Conservation (phyloP, 176 grass and related monocot genomes). For the Saccharum officinarum region DNA sequence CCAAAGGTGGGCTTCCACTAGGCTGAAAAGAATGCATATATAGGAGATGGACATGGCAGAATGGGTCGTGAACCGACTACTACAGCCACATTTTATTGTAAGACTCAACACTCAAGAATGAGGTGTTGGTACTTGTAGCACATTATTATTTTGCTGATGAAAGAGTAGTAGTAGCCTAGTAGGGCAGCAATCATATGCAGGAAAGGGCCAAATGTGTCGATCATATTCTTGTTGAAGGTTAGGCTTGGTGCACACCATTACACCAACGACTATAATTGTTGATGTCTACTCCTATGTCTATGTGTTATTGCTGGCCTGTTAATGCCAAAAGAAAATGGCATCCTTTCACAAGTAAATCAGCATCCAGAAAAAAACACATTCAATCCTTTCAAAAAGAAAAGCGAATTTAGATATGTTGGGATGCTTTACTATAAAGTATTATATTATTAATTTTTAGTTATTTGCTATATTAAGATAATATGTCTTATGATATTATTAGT, state of each 20-base stretch:
- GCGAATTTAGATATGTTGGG: not conserved
- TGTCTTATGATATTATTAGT: not conserved
- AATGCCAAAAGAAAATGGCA: not conserved
- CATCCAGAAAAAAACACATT: not conserved
- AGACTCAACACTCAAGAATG: not conserved
- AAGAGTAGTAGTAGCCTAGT: not conserved
- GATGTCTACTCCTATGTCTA: too few species aligned
- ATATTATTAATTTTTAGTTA: not conserved
- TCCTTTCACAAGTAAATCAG: not conserved
- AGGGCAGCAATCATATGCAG: constrained; percentile 9
- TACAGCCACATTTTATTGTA: not conserved
- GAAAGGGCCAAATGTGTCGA: not conserved
- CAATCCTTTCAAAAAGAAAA: not conserved
- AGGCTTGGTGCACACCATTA: not conserved
- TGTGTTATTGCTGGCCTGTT: not conserved
- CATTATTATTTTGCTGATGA: not conserved
- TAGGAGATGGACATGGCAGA: not conserved
- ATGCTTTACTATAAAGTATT: not conserved
- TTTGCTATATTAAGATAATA: not conserved
- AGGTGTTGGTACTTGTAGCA: not conserved
- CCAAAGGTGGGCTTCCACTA: not conserved
- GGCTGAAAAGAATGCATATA: constrained; percentile 4
- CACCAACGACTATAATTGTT: not conserved
- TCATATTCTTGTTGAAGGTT: not conserved
- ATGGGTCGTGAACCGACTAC: not conserved